Base-by-base conservation (phyloP, 495 filamentous ascomycete species). In the Xylaria bambusicola region DNA sequence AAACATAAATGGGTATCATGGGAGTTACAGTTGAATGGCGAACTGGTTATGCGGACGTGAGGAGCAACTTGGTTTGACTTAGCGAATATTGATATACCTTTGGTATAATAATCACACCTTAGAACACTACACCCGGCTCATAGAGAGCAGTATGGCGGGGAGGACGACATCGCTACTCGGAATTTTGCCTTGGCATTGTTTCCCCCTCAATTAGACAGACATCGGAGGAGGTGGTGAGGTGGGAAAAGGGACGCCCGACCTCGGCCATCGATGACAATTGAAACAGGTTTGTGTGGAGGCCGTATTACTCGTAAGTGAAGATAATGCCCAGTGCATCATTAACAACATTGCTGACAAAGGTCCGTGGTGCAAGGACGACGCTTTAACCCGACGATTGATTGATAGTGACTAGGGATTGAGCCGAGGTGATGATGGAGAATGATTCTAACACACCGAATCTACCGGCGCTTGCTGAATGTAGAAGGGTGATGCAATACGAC, bases 1-100 rank as follows among this genome's bases (percentile, higher is more conserved):
- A 44, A 59, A 26, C 56, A 44, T 23, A 59, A 59, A 45, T 59
- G 47, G 47, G 48, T 51, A 10, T 51, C 56, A 2, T 59, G 56
- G 56, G 56, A 59, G 27, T 9, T 59, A 44, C 56, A 59, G 17
- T 15, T 59, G 23, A 59, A 51, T 33, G 46, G 48, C 33, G 56
- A 59, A 33, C 21, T 59, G 35, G 12, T 36, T 23, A 36, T 51
- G 6, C 56, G 56, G 13, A 42, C 56, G 27, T 59, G 56, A 59
- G 15, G 33, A 35, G 44, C 5, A 1, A 2, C 2, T 6, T 26
- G 8, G 26, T 13, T 33, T 33, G n/a, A n/a, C n/a, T n/a, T n/a
- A n/a, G n/a, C n/a, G n/a, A n/a, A n/a, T n/a, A n/a, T n/a, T n/a
- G n/a, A n/a, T n/a, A n/a, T n/a, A n/a, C n/a, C n/a, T n/a, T n/a